Evolutionary conservation across 1,284 basidiomycete species (phyloP), one percentile per base, ranked within the genome.

Genomic region (Sphaerobolus stellatus): DNA sequence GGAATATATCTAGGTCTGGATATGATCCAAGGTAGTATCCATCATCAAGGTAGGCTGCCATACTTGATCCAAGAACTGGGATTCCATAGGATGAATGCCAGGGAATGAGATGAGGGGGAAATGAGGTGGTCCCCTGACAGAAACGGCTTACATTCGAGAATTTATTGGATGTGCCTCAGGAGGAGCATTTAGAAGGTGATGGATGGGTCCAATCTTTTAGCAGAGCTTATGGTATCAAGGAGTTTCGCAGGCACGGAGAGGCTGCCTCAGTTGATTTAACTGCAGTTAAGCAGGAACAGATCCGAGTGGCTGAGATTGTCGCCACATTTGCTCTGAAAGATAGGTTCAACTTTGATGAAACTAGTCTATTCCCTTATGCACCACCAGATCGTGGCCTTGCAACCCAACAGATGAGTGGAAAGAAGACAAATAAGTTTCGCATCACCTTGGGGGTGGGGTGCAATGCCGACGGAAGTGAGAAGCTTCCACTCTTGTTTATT

Each of bases 311-410:
- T 28, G 55, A 65, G 22, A 43, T 67, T 0, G 60, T 71, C 41
- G 22, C 34, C 22, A 51, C 60, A 41, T 29, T 56, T 56, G 59
- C 48, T 4, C 52, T 62, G 34, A 45, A 59, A n/a, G 64, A 73
- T 43, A 70, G 70, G 28, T 71, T 68, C 48, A 73, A 72, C 49
- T 64, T 69, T 62, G 71, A 74, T 62, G 67, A 73, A 54, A 71
- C 71, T 6, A 68, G 68, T 2, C 51, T 72, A 5, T 70, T 70
- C 53, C 71, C 65, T 60, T 65, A 58, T 9, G 52, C 61, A 52
- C 53, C 57, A 24, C 64, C 64, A 4, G 59, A 65, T 40, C 53
- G 56, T 20, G 62, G 64, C 4, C 54, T 68, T 1, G 56, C 64
- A 14, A 56, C 67, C 34, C 48, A 47, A 20, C 52, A 61, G 44